Conservation (phyloP, 2,329 filamentous ascomycete species). For the Sporothrix phasma region DNA sequence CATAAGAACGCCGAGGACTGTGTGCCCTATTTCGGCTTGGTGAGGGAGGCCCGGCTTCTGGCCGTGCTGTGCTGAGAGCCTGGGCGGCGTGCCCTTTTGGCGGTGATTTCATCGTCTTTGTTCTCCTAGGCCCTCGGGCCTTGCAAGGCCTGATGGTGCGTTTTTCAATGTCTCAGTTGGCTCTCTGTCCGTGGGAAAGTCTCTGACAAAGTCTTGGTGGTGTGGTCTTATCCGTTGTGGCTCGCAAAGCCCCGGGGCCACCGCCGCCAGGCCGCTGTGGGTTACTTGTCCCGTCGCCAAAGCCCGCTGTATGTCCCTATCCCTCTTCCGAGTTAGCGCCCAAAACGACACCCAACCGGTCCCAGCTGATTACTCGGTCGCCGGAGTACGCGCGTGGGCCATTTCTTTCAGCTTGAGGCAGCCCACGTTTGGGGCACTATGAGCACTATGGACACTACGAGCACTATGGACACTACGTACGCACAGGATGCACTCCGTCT, state of each 20-base stretch:
- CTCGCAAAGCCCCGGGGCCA: not conserved
- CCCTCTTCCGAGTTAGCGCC: not conserved
- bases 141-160: not conserved
- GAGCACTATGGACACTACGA: not conserved
- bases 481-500: not conserved
- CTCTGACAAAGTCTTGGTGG: too few relatives aligned
- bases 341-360: too few relatives aligned
- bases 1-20: not conserved
- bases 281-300: not conserved
- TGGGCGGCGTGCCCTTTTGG: not conserved
- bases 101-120: constrained; percentile 1
- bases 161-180: not conserved
- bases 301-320: not conserved
- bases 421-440: not conserved
- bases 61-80: not conserved
- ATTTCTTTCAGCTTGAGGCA: not conserved
- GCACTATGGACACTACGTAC: not conserved
- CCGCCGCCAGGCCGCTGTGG: not conserved
- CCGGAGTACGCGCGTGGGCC: not conserved
- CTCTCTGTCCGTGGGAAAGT: too few relatives aligned
- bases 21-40: not conserved
- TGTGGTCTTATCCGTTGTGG: too few relatives aligned
- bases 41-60: not conserved
- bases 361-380: too few relatives aligned
- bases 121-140: not conserved